A percentile compares a stretch with the other conserved stretches of the same genome.
Evolutionary conservation across 2,329 filamentous ascomycete genomes (phyloP).

Genomic region (Penicillium psychrosexuale): DNA sequence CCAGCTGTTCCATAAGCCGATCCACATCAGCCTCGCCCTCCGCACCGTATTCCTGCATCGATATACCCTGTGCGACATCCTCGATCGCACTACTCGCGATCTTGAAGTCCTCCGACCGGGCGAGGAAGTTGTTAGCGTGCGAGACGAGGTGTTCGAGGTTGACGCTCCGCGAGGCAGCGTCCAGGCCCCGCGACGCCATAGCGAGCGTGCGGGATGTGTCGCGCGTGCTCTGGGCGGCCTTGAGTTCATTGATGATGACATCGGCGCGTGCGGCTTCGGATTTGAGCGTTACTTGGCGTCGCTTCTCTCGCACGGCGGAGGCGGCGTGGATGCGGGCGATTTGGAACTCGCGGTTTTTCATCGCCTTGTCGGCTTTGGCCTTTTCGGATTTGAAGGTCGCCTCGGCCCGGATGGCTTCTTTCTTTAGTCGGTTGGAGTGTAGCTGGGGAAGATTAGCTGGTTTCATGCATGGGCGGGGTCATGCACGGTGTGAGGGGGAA

Average conservation of each 20-base stretch:
- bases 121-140: conserved; percentile 44
- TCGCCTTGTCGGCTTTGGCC: conserved; percentile 47
- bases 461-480: neutral
- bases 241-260: conserved; percentile 50
- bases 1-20: conserved; percentile 44
- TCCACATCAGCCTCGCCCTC: conserved; percentile 44
- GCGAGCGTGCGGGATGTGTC: conserved; percentile 47
- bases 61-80: conserved; percentile 42
- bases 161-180: conserved; percentile 45
- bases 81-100: conserved; percentile 43
- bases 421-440: conserved; percentile 48
- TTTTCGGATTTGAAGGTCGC: conserved; percentile 48
- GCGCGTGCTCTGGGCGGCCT: conserved; percentile 48
- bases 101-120: conserved; percentile 44
- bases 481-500: neutral
- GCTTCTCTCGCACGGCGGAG: conserved; percentile 47
- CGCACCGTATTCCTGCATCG: conserved; percentile 46
- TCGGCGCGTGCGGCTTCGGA: conserved; percentile 48
- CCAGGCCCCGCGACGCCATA: conserved; percentile 45
- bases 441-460: conserved; percentile 30
- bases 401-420: conserved; percentile 47
- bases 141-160: conserved; percentile 45
- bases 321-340: conserved; percentile 50
- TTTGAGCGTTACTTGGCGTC: conserved; percentile 45
- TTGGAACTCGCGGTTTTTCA: conserved; percentile 49